Base-by-base conservation (phyloP, 352 stramenopile genomes). In the Phytophthora sp. region DNA sequence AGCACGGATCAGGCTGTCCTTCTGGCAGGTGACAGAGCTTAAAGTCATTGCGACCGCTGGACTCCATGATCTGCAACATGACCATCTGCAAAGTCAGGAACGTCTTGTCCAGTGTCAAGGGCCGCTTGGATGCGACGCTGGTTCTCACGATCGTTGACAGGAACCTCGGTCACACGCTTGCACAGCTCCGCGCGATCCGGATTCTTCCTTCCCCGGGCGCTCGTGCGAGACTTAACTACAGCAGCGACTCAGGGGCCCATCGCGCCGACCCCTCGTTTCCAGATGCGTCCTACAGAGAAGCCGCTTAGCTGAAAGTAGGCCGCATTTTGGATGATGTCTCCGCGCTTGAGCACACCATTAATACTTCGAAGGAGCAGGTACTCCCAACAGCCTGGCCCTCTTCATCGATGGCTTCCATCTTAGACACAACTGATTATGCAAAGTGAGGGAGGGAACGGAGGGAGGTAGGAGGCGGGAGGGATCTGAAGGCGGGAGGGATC, bases 121-220 rank as follows among this genome's bases (percentile, higher is more conserved):
- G n/a, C n/a, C n/a, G n/a, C n/a, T n/a, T n/a, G n/a, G n/a, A n/a
- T n/a, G n/a, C 56, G 56, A 3, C 45, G 31, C 5, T 56, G 23
- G 23, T 56, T 21, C 56, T 44, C 18, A 49, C 31, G 0, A 42
- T 39, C n/a, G 33, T 15, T 30, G 56, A n/a, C n/a, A n/a, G n/a
- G n/a, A n/a, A n/a, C n/a, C n/a, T 50, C 15, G 15, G 9, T 3
- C 4, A 63, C 33, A 7, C 44, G 31, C 21, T 33, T 8, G 24
- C 54, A 61, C 18, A 61, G 18, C 13, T 18, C 27, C 4, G 18
- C n/a, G n/a, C 53, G 26, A 20, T 51, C 53, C n/a, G 30, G 13
- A 18, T 61, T 61, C 53, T 61, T 61, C 6, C 53, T 24, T 15
- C 38, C 53, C 1, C 53, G 29, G 1, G 24, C 26, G 16, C 53